Percentiles rank a stretch among this genome's conserved stretches.
Conservation (phyloP, 2,329 filamentous ascomycete species). For the Mycocentrospora acerina region DNA sequence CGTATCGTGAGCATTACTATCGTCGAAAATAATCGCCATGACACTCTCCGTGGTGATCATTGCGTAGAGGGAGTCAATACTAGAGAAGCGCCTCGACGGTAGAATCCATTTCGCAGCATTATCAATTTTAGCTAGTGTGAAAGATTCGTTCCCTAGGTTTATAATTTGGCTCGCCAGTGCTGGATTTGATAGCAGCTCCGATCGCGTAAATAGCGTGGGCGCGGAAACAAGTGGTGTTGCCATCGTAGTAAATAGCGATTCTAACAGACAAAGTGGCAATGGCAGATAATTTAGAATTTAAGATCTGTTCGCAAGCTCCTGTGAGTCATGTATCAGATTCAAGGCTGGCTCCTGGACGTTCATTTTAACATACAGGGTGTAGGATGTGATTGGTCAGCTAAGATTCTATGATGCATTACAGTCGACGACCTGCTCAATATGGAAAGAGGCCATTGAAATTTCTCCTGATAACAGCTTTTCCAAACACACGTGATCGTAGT, state of each 20-base stretch:
- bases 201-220: conserved; percentile 12
- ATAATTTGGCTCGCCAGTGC: conserved; percentile 13
- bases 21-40: conserved; percentile 20
- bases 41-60: conserved; percentile 15
- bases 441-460: too few relatives aligned
- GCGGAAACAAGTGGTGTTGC: conserved; percentile 8
- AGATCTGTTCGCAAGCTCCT: too few relatives aligned
- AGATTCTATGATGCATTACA: too few relatives aligned
- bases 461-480: too few relatives aligned
- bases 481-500: too few relatives aligned
- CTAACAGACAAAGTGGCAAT: too few relatives aligned
- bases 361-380: too few relatives aligned
- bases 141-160: conserved; percentile 22
- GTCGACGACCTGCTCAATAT: too few relatives aligned
- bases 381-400: too few relatives aligned
- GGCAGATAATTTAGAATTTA: too few relatives aligned
- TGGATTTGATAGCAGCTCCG: conserved; percentile 9
- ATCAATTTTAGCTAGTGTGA: conserved; percentile 13
- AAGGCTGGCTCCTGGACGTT: too few relatives aligned
- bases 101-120: conserved; percentile 19
- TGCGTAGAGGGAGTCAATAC: conserved; percentile 11
- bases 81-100: conserved; percentile 12
- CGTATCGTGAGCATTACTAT: not conserved
- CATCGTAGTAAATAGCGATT: conserved; percentile 4
- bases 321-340: too few relatives aligned